Conservation (phyloP, 345 rosid genomes). For the Hibiscus trionum region DNA sequence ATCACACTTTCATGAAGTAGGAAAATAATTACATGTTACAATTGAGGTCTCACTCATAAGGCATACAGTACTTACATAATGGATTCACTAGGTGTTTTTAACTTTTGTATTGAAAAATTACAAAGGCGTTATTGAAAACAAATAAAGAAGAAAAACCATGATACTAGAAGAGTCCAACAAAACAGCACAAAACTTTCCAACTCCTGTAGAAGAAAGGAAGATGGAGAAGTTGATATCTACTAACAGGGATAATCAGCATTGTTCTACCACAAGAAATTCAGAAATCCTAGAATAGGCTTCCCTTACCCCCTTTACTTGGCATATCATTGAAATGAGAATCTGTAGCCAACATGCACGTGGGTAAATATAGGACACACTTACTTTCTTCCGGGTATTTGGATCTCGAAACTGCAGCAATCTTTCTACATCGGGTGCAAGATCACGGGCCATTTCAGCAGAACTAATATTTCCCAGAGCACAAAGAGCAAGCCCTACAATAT, state of each 20-base stretch:
- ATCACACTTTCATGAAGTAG: background rate
- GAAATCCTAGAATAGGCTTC: background rate
- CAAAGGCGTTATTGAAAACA: background rate
- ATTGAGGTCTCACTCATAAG: background rate
- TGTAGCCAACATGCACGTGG: background rate
- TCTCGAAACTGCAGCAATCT: constrained; percentile 94
- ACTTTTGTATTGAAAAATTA: background rate
- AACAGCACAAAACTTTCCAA: background rate
- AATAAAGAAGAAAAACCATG: background rate
- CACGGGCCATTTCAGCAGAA: constrained; percentile 99
- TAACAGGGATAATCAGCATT: background rate
- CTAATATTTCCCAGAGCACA: constrained; percentile 99
- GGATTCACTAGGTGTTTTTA: background rate
- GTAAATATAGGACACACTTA: constrained; percentile 22
- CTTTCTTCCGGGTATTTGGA: constrained; percentile 96
- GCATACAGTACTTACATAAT: background rate
- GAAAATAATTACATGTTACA: background rate
- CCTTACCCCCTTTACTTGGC: background rate
- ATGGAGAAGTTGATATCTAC: background rate
- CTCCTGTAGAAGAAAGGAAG: background rate
- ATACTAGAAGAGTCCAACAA: background rate
- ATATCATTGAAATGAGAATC: background rate
- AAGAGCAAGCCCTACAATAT: constrained; percentile 95
- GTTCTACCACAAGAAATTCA: background rate
- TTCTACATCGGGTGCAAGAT: constrained; percentile 98